Evolutionary conservation across 179 eudicot genomes (phyloP).

Genomic region (Camellia oleifera): DNA sequence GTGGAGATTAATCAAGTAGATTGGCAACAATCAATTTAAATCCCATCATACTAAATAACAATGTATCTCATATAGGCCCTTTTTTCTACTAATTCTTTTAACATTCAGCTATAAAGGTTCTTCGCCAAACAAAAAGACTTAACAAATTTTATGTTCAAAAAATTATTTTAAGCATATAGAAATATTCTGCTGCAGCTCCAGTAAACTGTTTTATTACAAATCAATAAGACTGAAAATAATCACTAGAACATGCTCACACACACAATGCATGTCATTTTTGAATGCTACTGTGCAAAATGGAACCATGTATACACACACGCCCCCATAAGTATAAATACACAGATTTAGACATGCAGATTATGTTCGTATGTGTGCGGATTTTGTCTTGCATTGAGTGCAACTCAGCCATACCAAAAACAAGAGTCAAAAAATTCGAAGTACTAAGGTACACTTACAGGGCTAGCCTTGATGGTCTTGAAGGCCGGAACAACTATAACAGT

Average conservation of each 20-base stretch:
- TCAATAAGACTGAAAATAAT: background rate
- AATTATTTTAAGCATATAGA: background rate
- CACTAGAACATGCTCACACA: background rate
- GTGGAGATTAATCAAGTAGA: background rate
- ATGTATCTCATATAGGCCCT: too few relatives aligned
- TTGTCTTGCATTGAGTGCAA: background rate
- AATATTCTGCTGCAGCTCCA: background rate
- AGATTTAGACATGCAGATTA: background rate
- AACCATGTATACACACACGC: background rate
- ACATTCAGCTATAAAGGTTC: background rate
- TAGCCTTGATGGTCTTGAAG: constrained; percentile 74
- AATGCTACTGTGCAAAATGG: background rate
- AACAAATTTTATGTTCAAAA: background rate
- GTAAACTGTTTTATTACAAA: background rate
- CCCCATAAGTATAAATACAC: background rate
- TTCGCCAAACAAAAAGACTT: background rate
- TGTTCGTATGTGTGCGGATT: background rate
- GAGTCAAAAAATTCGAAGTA: background rate
- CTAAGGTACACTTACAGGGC: constrained; percentile 66
- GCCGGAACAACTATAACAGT: constrained; percentile 92
- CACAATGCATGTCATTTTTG: background rate
- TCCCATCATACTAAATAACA: background rate
- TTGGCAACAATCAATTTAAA: background rate
- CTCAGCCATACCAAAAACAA: background rate
- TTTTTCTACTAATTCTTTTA: background rate